Percentiles rank a stretch among this genome's conserved stretches.
Conservation (phyloP, 768 basidiomycete species). For the Ramaria rubella region DNA sequence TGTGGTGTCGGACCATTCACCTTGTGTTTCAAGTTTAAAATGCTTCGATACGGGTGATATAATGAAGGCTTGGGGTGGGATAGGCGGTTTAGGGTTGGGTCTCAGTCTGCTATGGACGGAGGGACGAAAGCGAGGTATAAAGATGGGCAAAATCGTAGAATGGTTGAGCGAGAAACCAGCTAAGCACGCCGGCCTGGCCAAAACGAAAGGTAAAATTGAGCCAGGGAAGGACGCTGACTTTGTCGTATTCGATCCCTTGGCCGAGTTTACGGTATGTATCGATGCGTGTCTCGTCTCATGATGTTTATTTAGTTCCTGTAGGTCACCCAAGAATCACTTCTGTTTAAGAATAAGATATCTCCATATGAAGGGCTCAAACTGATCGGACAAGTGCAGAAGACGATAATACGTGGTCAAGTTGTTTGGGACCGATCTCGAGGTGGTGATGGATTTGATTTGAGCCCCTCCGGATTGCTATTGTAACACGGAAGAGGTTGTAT, state of each 20-base stretch:
- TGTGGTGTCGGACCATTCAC: constrained; percentile 95
- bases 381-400: constrained; percentile 65
- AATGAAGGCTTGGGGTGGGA: constrained; percentile 92
- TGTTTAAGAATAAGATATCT: constrained; percentile 92
- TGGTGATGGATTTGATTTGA: neutral
- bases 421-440: constrained; percentile 43
- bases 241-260: constrained; percentile 71
- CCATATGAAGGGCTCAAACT: constrained; percentile 78
- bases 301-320: constrained; percentile 23
- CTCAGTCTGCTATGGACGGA: constrained; percentile 89
- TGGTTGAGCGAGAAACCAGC: constrained; percentile 77
- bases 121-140: constrained; percentile 49
- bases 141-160: constrained; percentile 54
- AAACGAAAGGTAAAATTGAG: constrained; percentile 62
- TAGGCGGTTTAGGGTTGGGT: constrained; percentile 86
- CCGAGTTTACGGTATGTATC: constrained; percentile 33
- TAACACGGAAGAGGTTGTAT: no score
- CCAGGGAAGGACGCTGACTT: constrained; percentile 84
- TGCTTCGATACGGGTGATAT: constrained; percentile 67
- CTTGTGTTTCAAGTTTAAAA: constrained; percentile 81
- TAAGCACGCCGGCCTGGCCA: constrained; percentile 65
- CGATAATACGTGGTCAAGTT: constrained; percentile 69
- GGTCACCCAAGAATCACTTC: constrained; percentile 67
- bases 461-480: neutral
- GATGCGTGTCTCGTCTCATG: neutral